Percentiles rank a stretch among this genome's conserved stretches.
Conservation (phyloP, 108 stramenopile species). For the Pseudonitzschia multistriata region DNA sequence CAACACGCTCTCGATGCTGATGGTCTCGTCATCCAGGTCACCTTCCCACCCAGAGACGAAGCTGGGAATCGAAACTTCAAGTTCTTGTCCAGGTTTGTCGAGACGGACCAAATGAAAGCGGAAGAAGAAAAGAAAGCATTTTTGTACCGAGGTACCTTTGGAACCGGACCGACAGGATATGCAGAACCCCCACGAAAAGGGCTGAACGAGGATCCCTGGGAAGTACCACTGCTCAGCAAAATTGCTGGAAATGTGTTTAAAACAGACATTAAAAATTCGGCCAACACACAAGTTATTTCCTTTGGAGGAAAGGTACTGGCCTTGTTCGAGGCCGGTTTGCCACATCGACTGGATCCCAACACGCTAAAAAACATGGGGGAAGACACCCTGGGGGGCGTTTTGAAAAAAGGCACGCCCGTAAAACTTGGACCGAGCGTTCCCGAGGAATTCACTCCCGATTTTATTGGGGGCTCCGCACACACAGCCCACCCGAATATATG, state of each 20-base stretch:
- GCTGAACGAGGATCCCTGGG: slow-evolving; percentile 44
- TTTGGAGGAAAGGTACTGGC: slow-evolving; percentile 64
- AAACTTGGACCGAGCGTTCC: slow-evolving; percentile 34
- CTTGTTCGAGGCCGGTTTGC: slow-evolving; percentile 60
- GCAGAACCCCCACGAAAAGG: slow-evolving; percentile 33
- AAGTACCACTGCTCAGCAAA: slow-evolving; percentile 31
- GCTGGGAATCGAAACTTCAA: slow-evolving; percentile 16
- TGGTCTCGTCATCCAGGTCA: slow-evolving; percentile 42
- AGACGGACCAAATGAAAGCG: slow-evolving; percentile 42
- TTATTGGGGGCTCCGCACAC: slow-evolving; percentile 55
- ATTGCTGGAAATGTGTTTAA: slow-evolving; percentile 48
- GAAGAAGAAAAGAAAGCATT: slow-evolving; percentile 36
- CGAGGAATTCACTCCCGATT: slow-evolving; percentile 34
- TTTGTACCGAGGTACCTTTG: slow-evolving; percentile 51
- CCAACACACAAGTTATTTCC: slow-evolving; percentile 64
- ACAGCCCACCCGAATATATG: slow-evolving; percentile 60
- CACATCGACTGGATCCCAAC: slow-evolving; percentile 45
- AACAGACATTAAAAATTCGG: slow-evolving; percentile 59
- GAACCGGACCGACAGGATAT: slow-evolving; percentile 31
- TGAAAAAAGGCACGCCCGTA: slow-evolving; percentile 21
- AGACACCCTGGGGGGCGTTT: slow-evolving; percentile 40
- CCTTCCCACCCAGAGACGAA: slow-evolving; percentile 28
- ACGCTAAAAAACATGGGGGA: slow-evolving; percentile 52
- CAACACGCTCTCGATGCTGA: slow-evolving; percentile 58
- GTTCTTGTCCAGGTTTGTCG: slow-evolving; percentile 52